Percentiles rank a stretch among this genome's conserved stretches.
Conservation (phyloP, 768 basidiomycete genomes). For the Mycena sanguinolenta region DNA sequence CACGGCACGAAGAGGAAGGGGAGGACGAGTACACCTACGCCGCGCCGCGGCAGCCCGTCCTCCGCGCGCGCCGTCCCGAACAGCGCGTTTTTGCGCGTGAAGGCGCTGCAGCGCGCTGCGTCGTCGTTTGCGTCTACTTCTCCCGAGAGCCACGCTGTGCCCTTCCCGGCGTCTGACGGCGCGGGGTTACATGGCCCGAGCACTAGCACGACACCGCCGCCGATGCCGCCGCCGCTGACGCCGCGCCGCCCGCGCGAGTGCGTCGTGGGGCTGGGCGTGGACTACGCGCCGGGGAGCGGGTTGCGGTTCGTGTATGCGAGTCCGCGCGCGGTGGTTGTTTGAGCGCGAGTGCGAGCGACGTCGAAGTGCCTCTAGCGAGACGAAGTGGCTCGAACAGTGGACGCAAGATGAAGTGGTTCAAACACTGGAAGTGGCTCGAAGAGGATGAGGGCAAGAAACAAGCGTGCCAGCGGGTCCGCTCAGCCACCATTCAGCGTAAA, state of each 20-base stretch:
- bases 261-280: conserved; percentile 28
- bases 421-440: too few species aligned
- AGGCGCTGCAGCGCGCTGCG: conserved; percentile 34
- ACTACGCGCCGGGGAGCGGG: conserved; percentile 24
- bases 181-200: not conserved
- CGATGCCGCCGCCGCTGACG: not conserved
- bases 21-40: not conserved
- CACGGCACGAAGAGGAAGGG: not conserved
- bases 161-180: too few species aligned
- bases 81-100: conserved; percentile 35
- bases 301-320: conserved; percentile 27
- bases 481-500: too few species aligned
- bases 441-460: too few species aligned
- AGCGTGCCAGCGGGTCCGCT: too few species aligned
- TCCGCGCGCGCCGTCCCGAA: conserved; percentile 37
- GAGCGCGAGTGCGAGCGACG: not conserved
- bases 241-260: conserved; percentile 23
- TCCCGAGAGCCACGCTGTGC: too few species aligned
- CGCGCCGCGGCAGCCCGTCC: conserved; percentile 8
- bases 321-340: conserved; percentile 3
- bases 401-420: too few species aligned
- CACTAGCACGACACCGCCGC: too few species aligned
- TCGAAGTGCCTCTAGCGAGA: too few species aligned
- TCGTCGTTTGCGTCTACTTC: not conserved
- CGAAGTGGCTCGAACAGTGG: too few species aligned